Evolutionary conservation across 331 rosid genomes (phyloP).

Genomic region (Ulmus americana): DNA sequence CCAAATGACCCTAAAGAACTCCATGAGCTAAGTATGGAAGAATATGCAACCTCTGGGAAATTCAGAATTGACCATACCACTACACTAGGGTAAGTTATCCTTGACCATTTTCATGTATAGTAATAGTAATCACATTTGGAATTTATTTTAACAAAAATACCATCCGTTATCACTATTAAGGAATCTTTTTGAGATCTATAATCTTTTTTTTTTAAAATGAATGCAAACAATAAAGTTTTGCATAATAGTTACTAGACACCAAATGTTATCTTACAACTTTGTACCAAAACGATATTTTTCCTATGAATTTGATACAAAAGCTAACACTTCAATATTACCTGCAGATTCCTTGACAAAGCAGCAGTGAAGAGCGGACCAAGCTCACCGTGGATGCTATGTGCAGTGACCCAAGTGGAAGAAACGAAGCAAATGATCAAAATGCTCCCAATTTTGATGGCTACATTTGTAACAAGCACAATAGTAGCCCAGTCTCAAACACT

Average conservation of each 20-base stretch:
- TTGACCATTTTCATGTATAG: too few relatives aligned
- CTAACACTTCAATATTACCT: not conserved
- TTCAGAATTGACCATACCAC: conserved; percentile 45
- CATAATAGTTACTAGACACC: too few relatives aligned
- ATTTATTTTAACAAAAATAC: too few relatives aligned
- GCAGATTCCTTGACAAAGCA: conserved; percentile 15
- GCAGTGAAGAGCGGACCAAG: conserved; percentile 9
- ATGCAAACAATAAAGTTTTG: too few relatives aligned
- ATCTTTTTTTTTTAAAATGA: too few relatives aligned
- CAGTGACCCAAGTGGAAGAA: conserved; percentile 14
- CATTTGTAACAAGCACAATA: not conserved
- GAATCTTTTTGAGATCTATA: too few relatives aligned
- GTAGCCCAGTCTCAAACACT: conserved; percentile 7
- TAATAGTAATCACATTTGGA: too few relatives aligned
- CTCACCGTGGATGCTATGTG: conserved; percentile 12
- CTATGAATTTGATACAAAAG: not conserved
- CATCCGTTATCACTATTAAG: too few relatives aligned
- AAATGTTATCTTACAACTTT: too few relatives aligned
- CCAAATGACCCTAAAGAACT: conserved; percentile 60
- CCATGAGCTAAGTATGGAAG: conserved; percentile 51
- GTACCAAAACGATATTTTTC: too few relatives aligned
- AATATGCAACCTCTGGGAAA: conserved; percentile 28
- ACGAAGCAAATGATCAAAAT: conserved; percentile 13
- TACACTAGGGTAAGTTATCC: conserved; percentile 43
- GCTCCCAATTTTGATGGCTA: conserved; percentile 1